Evolutionary conservation across 257 asterid species (phyloP).

Genomic region (Penstemon eatonii): DNA sequence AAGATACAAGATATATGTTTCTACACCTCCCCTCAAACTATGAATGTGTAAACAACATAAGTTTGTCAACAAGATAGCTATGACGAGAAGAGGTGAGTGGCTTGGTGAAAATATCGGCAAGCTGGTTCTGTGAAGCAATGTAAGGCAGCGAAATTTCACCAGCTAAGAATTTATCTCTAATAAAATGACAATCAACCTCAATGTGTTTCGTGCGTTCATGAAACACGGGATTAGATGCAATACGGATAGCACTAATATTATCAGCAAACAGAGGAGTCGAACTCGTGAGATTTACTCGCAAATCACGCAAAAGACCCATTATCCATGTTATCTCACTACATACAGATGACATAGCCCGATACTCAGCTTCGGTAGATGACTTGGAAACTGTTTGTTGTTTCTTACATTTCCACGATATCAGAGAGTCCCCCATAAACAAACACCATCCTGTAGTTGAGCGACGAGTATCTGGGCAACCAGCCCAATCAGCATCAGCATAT

Average conservation of each 20-base stretch:
- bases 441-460: background rate
- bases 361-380: constrained; percentile 3
- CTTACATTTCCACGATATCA: background rate
- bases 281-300: background rate
- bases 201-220: constrained; percentile 7
- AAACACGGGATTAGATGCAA: background rate
- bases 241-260: background rate
- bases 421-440: background rate
- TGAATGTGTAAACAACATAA: too few relatives aligned
- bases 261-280: background rate
- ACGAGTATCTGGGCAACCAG: background rate
- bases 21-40: too few relatives aligned
- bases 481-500: background rate
- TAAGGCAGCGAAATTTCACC: background rate
- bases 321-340: background rate
- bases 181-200: background rate
- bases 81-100: background rate
- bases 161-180: background rate
- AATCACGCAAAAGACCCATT: background rate
- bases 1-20: too few relatives aligned
- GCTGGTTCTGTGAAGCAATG: background rate
- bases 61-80: background rate
- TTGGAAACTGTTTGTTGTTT: background rate
- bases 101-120: background rate
- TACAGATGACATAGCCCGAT: background rate